Base-by-base conservation (phyloP, 306 rosid genomes). In the Senna tora region DNA sequence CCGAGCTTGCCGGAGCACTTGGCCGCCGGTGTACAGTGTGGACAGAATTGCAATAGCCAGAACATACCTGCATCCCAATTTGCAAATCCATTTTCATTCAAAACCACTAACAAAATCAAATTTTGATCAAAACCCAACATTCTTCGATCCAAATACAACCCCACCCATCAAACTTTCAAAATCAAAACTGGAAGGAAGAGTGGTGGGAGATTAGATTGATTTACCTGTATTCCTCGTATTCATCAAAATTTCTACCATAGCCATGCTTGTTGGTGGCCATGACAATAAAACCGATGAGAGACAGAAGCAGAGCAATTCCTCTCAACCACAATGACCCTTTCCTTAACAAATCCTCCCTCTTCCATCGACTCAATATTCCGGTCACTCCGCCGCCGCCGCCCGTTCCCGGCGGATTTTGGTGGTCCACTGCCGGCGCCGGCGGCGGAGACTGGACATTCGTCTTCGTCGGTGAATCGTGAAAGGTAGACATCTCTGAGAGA, bases 241-340 rank as follows among this genome's bases (percentile, higher is more conserved):
- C 20, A n/a, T 87, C 89, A 49, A 91, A 93, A 1, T 86, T 39
- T 34, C 63, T 82, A 86, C 84, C 56, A 67, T 83, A 78, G 16
- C 89, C 96, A 62, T 93, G 94, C 17, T 84, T 75, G 78, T 93
- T 93, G 49, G 79, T 80, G 46, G 84, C 91, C 94, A 82, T 87
- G 78, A 76, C 57, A 4, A 89, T 20, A 75, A 89, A 82, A 14
- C 88, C 74, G 20, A 91, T 79, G 17, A 87, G 54, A 61, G 92
- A 91, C 60, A 86, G 83, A 22, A 89, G n/a, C 72, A 93, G 22
- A 12, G 88, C 84, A 49, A 72, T 25, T 51, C 80, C 97, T 77
- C 94, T 82, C 62, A 93, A 33, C 1, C 54, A 82, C 39, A 93
- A 41, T 0, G 85, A 82, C 3, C 86, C 89, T 84, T 68, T 87